Percentiles rank a stretch among this genome's conserved stretches.
phyloP scores from a whole-genome alignment of 306 rosid genomes.

The Dalbergia cochinchinensis region DNA sequence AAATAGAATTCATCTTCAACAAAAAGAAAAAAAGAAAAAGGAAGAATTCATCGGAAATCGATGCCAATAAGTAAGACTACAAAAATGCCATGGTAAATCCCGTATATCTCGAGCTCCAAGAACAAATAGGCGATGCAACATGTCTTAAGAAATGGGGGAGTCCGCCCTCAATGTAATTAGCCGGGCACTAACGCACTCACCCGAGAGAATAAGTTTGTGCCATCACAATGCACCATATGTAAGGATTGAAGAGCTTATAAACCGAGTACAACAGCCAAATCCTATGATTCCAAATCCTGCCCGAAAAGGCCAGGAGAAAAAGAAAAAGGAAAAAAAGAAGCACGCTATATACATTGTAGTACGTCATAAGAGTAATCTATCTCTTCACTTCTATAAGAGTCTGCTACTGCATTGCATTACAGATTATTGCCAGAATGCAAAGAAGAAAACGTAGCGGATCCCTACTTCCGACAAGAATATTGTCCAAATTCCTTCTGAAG shows the following conservation, averaged over 20 bases:
- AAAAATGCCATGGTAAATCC: not conserved
- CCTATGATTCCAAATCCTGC: not conserved
- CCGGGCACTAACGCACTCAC: not conserved
- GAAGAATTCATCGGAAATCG: not conserved
- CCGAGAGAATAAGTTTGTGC: not conserved
- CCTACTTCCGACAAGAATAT: constrained; percentile 58
- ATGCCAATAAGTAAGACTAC: not conserved
- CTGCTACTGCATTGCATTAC: constrained; percentile 22
- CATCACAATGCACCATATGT: not conserved
- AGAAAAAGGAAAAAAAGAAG: not conserved
- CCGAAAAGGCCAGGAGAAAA: not conserved
- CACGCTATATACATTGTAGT: constrained; percentile 27
- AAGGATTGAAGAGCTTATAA: not conserved
- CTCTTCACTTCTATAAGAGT: constrained; percentile 2
- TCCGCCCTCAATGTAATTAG: not conserved
- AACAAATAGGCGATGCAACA: no score
- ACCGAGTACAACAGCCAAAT: no score
- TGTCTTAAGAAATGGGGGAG: not conserved
- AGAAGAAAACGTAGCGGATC: not conserved
- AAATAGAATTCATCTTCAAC: not conserved
- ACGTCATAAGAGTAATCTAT: constrained; percentile 23
- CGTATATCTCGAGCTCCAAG: not conserved
- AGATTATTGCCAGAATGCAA: constrained; percentile 19
- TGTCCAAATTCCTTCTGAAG: constrained; percentile 68
- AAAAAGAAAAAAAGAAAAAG: no score